Evolutionary conservation across 2,329 filamentous ascomycete species (phyloP).

Genomic region (Bipolaris gigantea): DNA sequence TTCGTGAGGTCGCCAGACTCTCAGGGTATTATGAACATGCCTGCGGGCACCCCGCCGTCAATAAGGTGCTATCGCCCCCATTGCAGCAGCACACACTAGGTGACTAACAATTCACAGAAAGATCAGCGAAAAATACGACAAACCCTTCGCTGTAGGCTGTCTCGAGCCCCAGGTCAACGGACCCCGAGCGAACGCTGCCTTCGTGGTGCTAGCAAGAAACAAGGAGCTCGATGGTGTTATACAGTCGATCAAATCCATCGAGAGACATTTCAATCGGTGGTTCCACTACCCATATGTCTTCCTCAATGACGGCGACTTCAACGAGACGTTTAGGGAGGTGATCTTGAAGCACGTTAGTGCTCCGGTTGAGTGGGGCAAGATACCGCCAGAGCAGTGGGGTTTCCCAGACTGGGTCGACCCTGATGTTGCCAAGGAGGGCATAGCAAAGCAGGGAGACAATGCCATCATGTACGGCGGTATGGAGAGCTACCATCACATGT

Average conservation of each 20-base stretch:
- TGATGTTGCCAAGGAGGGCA: slow-evolving; percentile 92
- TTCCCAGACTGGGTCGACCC: slow-evolving; percentile 95
- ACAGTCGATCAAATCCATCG: slow-evolving; percentile 95
- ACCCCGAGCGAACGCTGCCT: slow-evolving; percentile 88
- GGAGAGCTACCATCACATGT: slow-evolving; percentile 99
- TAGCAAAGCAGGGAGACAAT: slow-evolving; percentile 92
- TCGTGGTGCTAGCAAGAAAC: slow-evolving; percentile 93
- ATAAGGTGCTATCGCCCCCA: slow-evolving; percentile 67
- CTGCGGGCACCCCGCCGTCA: slow-evolving; percentile 81
- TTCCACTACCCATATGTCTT: slow-evolving; percentile 99
- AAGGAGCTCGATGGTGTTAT: slow-evolving; percentile 96
- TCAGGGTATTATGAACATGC: slow-evolving; percentile 80
- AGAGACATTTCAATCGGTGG: slow-evolving; percentile 98
- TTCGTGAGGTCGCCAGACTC: slow-evolving; percentile 87
- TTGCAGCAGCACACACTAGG: neutral
- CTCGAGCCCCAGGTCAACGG: slow-evolving; percentile 73
- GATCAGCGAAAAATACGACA: slow-evolving; percentile 97
- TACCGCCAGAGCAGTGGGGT: slow-evolving; percentile 89
- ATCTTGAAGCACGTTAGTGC: slow-evolving; percentile 88
- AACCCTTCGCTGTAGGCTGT: slow-evolving; percentile 92
- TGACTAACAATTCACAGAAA: slow-evolving; percentile 60
- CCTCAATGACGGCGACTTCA: slow-evolving; percentile 96
- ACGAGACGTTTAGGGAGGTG: slow-evolving; percentile 86
- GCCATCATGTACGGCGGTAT: slow-evolving; percentile 99
- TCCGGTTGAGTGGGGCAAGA: slow-evolving; percentile 89